These are phyloP conservation scores for Ramularia endophylla DNA, from an alignment of 2,329 filamentous ascomycete species.

Conservation along the genomic window DNA sequence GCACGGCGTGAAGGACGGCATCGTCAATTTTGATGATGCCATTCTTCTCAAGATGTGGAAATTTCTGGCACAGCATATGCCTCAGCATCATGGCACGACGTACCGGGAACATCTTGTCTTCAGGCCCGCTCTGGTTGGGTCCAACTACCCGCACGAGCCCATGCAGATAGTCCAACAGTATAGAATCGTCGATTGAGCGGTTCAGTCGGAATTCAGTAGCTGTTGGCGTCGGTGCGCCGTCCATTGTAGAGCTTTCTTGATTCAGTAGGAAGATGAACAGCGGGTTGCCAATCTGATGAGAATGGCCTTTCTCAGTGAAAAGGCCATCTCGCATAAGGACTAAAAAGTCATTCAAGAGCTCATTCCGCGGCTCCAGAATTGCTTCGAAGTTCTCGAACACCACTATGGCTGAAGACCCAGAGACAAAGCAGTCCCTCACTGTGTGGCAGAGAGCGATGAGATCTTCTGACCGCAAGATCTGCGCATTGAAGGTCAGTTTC, in stretches of 20 bases:
- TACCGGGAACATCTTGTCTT: conserved; percentile 28
- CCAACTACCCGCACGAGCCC: conserved; percentile 28
- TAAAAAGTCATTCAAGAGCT: conserved; percentile 25
- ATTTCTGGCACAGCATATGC: conserved; percentile 27
- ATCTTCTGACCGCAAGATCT: conserved; percentile 24
- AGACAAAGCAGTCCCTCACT: conserved; percentile 26
- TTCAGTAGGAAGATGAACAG: conserved; percentile 31
- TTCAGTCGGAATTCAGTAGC: conserved; percentile 18
- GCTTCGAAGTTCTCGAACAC: conserved; percentile 30
- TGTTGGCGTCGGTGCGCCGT: conserved; percentile 23
- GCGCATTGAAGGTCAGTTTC: conserved; percentile 25
- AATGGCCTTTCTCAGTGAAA: conserved; percentile 26
- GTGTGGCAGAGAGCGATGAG: conserved; percentile 26
- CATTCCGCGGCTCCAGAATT: conserved; percentile 21
- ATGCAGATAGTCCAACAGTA: conserved; percentile 28
- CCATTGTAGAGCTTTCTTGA: conserved; percentile 20
- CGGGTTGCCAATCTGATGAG: conserved; percentile 23
- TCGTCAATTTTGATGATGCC: conserved; percentile 30
- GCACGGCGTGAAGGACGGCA: conserved; percentile 29
- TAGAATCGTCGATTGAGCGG: conserved; percentile 21
- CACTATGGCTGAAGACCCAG: conserved; percentile 23
- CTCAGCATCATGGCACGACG: conserved; percentile 30
- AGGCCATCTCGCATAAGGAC: conserved; percentile 27
- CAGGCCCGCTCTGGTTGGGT: conserved; percentile 24
- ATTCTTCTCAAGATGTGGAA: conserved; percentile 28